A percentile compares a stretch with the other conserved stretches of the same genome.
phyloP scores from a whole-genome alignment of 306 rosid species.

The Medicago ruthenica region DNA sequence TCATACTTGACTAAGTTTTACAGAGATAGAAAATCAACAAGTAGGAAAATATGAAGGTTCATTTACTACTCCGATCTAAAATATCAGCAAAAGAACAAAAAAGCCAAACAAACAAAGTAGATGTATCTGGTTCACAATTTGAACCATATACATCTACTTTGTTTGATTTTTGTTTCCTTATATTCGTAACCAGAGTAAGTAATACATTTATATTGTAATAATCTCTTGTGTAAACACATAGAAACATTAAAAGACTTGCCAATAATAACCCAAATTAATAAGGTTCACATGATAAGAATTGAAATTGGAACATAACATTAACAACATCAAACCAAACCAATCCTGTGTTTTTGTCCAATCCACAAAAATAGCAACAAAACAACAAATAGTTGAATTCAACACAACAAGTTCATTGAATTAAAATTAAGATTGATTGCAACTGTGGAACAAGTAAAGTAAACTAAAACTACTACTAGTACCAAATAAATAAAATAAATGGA shows the following conservation, averaged over 20 bases:
- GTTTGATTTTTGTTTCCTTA: too few relatives aligned
- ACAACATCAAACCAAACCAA: background rate
- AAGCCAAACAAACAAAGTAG: too few relatives aligned
- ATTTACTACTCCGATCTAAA: too few relatives aligned
- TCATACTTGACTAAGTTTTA: background rate
- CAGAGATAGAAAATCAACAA: background rate
- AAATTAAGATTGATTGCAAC: background rate
- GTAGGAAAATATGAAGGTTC: constrained; percentile 11
- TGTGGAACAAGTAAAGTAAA: background rate
- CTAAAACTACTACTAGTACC: background rate
- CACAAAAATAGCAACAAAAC: background rate
- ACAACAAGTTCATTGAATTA: background rate
- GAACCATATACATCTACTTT: too few relatives aligned
- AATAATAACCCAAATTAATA: constrained; percentile 1
- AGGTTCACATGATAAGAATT: background rate
- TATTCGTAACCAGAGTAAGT: too few relatives aligned
- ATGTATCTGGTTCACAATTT: too few relatives aligned
- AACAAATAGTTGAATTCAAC: background rate
- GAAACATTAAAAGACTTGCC: background rate
- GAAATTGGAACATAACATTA: constrained; percentile 1
- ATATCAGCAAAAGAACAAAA: too few relatives aligned
- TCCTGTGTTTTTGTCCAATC: background rate
- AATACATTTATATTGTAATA: too few relatives aligned
- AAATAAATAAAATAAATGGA: background rate
- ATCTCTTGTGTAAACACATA: background rate